Base-by-base conservation (phyloP, 257 asterid genomes). In the Apocynum venetum region DNA sequence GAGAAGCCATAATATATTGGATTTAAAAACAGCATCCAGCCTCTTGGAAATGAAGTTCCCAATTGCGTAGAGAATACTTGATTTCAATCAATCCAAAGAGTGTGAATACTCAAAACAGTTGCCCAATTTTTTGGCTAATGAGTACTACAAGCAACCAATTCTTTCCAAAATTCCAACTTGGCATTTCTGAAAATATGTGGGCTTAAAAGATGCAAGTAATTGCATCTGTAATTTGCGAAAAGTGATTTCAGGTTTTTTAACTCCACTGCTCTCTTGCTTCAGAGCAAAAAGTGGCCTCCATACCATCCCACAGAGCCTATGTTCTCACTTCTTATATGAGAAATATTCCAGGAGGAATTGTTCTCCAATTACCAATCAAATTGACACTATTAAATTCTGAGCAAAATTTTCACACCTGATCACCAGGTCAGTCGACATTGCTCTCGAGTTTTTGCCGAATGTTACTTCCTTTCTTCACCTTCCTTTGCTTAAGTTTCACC, bases 401-500 rank as follows among this genome's bases (percentile, higher is more conserved):
- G 7, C 68, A 31, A 61, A 61, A 61, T 1, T 31, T 35, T 35
- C 68, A 31, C 10, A 3, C 35, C 51, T 17, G 52, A 41, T 67
- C 49, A 41, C 44, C 72, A 41, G 6, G 6, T 67, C 51, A 12
- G 49, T 66, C 6, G 19, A 41, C 72, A 60, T 52, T 76, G 66
- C 73, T 81, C 71, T 67, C 71, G 73, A 68, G 82, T 60, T 82
- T 76, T 78, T 20, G 78, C 12, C 55, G 76, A 70, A 75, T 46
- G 67, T 76, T 11, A 75, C 84, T 73, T 6, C 67, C 35, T 79
- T 83, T 86, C 86, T 86, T 82, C 69, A 63, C 14, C 81, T 87
- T 88, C 85, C 74, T 91, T 83, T 94, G 96, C 88, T 91, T 94
- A 35, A 88, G 83, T 75, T 86, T 94, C 87, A 92, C 90, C 86